Base-by-base conservation (phyloP, 208 protist genomes). In the Trypanosoma mega region DNA sequence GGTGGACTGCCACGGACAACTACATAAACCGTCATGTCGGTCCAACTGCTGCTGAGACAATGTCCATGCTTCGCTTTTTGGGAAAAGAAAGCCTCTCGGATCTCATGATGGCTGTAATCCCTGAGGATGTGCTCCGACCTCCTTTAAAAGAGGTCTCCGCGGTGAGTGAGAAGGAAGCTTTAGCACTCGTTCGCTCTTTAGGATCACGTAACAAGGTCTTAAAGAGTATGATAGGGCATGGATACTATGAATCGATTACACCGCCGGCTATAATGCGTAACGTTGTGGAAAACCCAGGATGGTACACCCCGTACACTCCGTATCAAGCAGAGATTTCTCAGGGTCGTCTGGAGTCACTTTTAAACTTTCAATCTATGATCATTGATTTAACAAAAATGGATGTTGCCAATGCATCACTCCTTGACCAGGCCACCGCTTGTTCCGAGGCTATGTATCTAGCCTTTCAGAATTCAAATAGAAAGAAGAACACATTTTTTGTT, bases 271-370 rank as follows among this genome's bases (percentile, higher is more conserved):
- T 99, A 60, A 63, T 97, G 71, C 82, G 98, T 49, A 99, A 99
- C 67, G 76, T 99, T 24, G 66, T 99, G 57, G 96, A 99, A 80
- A 99, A 98, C 65, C 98, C 98, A 46, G 94, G 88, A 29, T 99
- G 98, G 98, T 99, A 99, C 80, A 99, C 98, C 7, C 96, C 97
- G 30, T 99, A 99, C 78, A 99, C 98, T 20, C 98, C 98, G 7
- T 99, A 99, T 78, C 89, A 97, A 73, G 86, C 94, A 5, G 95
- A 98, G 58, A 97, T 98, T 31, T 82, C 86, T 23, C 97, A 99
- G 82, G 98, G 98, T 6, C 89, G 98, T 46, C 77, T 99, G 0
- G 98, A 99, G 80, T 95, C 92, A 18, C 77, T 99, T 5, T 80
- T 99, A 27, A 99, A 98, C 78, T 99, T 96, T 67, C 98, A 99